These are phyloP conservation scores for Solanum tarapatanum DNA, from an alignment of 257 asterid genomes.

Conservation along the genomic window DNA sequence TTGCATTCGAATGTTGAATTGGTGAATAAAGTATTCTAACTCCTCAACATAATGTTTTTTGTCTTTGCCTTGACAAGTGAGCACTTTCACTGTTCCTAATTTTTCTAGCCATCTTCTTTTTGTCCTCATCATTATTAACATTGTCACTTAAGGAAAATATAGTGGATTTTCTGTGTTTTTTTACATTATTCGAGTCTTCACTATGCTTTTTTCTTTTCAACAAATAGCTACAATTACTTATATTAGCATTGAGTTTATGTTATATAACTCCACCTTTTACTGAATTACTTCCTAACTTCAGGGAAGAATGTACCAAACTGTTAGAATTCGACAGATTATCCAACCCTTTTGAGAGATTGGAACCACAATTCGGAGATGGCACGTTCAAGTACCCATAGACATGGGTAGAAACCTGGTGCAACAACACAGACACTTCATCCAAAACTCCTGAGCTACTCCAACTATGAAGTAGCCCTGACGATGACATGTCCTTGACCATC, in stretches of 20 bases:
- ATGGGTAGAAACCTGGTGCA: conserved; percentile 34
- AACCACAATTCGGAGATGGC: conserved; percentile 40
- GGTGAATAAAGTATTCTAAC: conserved; percentile 61
- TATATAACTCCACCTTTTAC: conserved; percentile 34
- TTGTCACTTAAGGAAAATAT: conserved; percentile 3
- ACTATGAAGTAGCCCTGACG: conserved; percentile 19
- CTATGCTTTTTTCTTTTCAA: conserved; percentile 44
- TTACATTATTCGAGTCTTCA: conserved; percentile 17
- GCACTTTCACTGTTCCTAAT: conserved; percentile 77
- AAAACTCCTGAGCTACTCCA: conserved; percentile 36
- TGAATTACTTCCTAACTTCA: conserved; percentile 16
- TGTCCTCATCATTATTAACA: conserved; percentile 35
- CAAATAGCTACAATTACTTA: conserved; percentile 6
- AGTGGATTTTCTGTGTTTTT: conserved; percentile 30
- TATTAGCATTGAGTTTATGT: conserved; percentile 19
- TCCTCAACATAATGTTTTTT: conserved; percentile 66
- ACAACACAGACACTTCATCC: conserved; percentile 22
- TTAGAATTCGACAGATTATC: conserved; percentile 11
- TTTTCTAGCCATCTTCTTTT: conserved; percentile 48
- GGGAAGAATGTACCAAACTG: conserved; percentile 35
- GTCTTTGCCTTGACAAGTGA: conserved; percentile 59
- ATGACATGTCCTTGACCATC: not conserved
- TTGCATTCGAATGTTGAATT: conserved; percentile 52
- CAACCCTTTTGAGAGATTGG: not conserved
- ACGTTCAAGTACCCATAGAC: conserved; percentile 35